Percentiles rank a stretch among this genome's conserved stretches.
Conservation (phyloP, 1,284 basidiomycete species). For the Rhodotorula sp. region DNA sequence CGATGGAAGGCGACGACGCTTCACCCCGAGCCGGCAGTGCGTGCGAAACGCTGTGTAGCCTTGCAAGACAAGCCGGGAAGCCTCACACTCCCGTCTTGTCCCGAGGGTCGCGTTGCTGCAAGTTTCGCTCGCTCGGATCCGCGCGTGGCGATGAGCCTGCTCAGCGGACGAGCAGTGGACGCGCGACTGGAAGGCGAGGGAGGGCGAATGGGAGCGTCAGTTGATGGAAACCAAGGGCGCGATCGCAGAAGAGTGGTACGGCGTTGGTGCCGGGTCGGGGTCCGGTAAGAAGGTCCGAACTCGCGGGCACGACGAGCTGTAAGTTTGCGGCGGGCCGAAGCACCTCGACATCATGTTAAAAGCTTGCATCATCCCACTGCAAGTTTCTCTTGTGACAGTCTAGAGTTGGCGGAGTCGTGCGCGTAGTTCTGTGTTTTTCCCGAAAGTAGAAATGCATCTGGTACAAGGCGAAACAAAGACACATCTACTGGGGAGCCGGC, state of each 20-base stretch:
- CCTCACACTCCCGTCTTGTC: too few relatives aligned
- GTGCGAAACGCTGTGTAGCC: too few relatives aligned
- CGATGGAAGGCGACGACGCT: too few relatives aligned
- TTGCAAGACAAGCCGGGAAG: too few relatives aligned
- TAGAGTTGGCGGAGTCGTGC: not conserved
- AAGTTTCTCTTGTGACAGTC: not conserved
- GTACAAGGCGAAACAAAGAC: too few relatives aligned
- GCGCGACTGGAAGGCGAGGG: slow-evolving; percentile 8
- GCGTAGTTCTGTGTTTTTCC: not conserved
- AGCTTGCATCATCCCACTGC: not conserved
- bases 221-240: slow-evolving; percentile 18
- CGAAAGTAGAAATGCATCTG: too few relatives aligned
- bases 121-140: slow-evolving; percentile 4
- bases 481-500: slow-evolving; percentile 13
- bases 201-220: slow-evolving; percentile 23
- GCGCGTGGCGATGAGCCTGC: slow-evolving; percentile 14
- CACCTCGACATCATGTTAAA: not conserved
- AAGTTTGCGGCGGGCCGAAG: not conserved
- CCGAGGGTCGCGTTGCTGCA: too few relatives aligned
- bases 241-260: not conserved
- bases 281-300: not conserved
- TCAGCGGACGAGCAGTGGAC: slow-evolving; percentile 9
- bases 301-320: slow-evolving; percentile 26
- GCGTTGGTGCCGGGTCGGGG: not conserved
- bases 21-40: too few relatives aligned